These are phyloP conservation scores for Cicer judaicum DNA, from an alignment of 306 rosid genomes.

Conservation along the genomic window DNA sequence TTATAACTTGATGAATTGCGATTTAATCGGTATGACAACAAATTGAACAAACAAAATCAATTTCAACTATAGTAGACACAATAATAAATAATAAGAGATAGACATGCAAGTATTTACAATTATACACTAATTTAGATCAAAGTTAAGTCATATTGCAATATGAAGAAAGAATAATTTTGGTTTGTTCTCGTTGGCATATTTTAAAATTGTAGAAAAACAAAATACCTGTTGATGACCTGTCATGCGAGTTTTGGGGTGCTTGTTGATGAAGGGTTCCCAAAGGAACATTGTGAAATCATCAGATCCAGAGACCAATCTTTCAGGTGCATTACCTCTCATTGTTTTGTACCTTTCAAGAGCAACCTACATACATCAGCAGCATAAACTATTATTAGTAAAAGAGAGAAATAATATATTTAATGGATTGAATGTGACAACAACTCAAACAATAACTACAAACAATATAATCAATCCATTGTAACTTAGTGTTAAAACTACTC, in stretches of 20 bases:
- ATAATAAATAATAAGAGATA: not conserved
- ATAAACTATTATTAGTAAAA: conserved; percentile 8
- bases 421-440: too few relatives aligned
- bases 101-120: conserved; percentile 3
- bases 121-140: not conserved
- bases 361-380: conserved; percentile 57
- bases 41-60: not conserved
- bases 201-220: not conserved
- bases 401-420: not conserved
- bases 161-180: conserved; percentile 31
- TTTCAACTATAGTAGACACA: conserved; percentile 6
- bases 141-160: conserved; percentile 36
- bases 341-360: conserved; percentile 89
- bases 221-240: conserved; percentile 96
- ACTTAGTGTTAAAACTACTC: not conserved
- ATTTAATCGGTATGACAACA: not conserved
- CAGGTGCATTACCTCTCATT: conserved; percentile 87
- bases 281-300: conserved; percentile 98
- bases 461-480: not conserved
- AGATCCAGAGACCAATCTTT: conserved; percentile 94
- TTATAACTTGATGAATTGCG: conserved; percentile 3
- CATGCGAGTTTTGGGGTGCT: conserved; percentile 89
- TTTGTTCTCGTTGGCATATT: conserved; percentile 23
- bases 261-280: conserved; percentile 92
- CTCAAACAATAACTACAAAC: not conserved